phyloP scores from a whole-genome alignment of 352 stramenopile species.

The Ophiocytium majus region DNA sequence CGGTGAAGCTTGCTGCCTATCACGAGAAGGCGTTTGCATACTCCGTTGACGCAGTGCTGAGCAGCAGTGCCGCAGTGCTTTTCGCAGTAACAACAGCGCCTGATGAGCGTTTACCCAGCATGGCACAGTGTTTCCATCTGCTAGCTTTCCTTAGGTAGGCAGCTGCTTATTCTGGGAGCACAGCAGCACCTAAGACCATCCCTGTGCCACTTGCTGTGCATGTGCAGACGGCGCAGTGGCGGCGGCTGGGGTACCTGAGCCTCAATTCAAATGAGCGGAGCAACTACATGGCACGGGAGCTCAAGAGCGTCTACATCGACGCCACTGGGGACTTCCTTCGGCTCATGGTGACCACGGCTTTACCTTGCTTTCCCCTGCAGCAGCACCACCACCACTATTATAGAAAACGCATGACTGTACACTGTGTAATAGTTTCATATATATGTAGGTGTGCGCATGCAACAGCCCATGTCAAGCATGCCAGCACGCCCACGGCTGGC shows the following conservation, averaged over 20 bases:
- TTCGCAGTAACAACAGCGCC: neutral
- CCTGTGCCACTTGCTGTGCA: too few relatives aligned
- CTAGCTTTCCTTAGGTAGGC: neutral
- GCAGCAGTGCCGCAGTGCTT: neutral
- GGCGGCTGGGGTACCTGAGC: constrained; percentile 68
- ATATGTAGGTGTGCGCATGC: too few relatives aligned
- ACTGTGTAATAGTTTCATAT: too few relatives aligned
- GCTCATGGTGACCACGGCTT: constrained; percentile 70
- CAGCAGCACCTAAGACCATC: too few relatives aligned
- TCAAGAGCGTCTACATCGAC: constrained; percentile 88
- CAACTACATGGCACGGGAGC: constrained; percentile 70
- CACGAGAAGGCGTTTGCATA: too few relatives aligned
- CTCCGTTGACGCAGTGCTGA: neutral
- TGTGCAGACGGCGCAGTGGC: constrained; percentile 64
- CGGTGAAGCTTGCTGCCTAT: too few relatives aligned
- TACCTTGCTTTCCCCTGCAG: too few relatives aligned
- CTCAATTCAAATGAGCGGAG: constrained; percentile 59
- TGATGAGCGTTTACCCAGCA: neutral
- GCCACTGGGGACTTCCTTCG: constrained; percentile 75
- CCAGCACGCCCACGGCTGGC: too few relatives aligned
- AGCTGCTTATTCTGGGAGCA: neutral
- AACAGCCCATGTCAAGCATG: too few relatives aligned
- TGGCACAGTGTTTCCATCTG: neutral
- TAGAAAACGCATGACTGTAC: too few relatives aligned
- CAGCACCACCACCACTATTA: too few relatives aligned